A percentile compares a stretch with the other conserved stretches of the same genome.
Evolutionary conservation across 306 rosid species (phyloP).

Genomic region (Vigna trinervia): DNA sequence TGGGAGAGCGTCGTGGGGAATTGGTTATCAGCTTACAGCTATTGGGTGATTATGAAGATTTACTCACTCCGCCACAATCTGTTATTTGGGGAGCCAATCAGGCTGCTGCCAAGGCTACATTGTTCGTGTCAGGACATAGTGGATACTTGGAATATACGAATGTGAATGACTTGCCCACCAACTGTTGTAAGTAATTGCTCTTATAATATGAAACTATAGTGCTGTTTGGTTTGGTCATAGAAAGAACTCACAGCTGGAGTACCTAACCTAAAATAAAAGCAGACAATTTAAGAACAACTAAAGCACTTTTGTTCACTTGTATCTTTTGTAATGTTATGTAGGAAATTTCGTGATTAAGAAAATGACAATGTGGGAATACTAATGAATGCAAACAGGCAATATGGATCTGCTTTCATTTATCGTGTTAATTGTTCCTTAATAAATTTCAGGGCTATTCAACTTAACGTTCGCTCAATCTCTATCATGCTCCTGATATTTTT

Average conservation of each 20-base stretch:
- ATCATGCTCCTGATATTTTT: slow-evolving; percentile 35
- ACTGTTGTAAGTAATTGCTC: slow-evolving; percentile 74
- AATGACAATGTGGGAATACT: slow-evolving; percentile 16
- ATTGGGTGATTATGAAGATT: slow-evolving; percentile 76
- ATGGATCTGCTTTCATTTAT: slow-evolving; percentile 20
- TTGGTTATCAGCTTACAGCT: slow-evolving; percentile 80
- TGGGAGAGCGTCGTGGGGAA: slow-evolving; percentile 76
- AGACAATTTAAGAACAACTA: slow-evolving; percentile 15
- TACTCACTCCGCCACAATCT: slow-evolving; percentile 79
- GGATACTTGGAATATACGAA: slow-evolving; percentile 71
- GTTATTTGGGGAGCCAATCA: slow-evolving; percentile 75
- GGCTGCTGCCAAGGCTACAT: slow-evolving; percentile 88
- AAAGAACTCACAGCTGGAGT: slow-evolving; percentile 32
- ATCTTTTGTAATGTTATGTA: slow-evolving; percentile 15
- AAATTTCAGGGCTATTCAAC: slow-evolving; percentile 19
- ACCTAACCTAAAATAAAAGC: slow-evolving; percentile 12
- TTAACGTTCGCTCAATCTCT: slow-evolving; percentile 21
- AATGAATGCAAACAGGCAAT: slow-evolving; percentile 22
- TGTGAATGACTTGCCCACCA: slow-evolving; percentile 74
- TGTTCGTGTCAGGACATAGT: slow-evolving; percentile 75
- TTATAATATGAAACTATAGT: slow-evolving; percentile 25
- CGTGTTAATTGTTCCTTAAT: slow-evolving; percentile 29
- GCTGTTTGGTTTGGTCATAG: slow-evolving; percentile 34
- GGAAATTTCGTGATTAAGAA: slow-evolving; percentile 29
- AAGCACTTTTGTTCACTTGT: slow-evolving; percentile 3